phyloP scores from a whole-genome alignment of 768 basidiomycete species.

The Mycena olivaceomarginata region DNA sequence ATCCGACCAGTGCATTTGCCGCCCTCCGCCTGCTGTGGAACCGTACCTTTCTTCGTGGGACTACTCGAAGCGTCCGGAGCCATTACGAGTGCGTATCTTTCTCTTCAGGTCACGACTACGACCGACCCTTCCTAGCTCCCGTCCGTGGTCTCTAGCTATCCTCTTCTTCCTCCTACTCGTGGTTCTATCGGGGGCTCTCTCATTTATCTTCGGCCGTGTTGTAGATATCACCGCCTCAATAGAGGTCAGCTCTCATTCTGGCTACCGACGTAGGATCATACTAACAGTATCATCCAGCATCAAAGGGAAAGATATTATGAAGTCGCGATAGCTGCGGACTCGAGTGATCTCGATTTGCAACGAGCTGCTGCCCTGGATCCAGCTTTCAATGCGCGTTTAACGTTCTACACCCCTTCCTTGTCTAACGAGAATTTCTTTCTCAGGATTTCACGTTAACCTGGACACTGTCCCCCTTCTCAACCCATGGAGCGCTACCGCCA shows the following conservation, averaged over 20 bases:
- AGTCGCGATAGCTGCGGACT: constrained; percentile 57
- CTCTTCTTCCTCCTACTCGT: constrained; percentile 59
- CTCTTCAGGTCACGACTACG: background rate
- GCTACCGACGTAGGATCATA: background rate
- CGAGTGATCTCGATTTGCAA: constrained; percentile 57
- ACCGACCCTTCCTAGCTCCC: constrained; percentile 49
- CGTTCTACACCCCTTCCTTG: background rate
- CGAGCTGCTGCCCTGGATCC: constrained; percentile 50
- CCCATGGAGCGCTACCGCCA: constrained; percentile 56
- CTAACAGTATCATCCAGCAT: constrained; percentile 48
- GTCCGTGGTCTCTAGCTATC: constrained; percentile 61
- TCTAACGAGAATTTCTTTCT: background rate
- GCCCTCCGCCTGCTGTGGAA: constrained; percentile 60
- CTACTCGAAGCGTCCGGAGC: constrained; percentile 53
- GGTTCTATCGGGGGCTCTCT: constrained; percentile 49
- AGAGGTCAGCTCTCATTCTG: constrained; percentile 48
- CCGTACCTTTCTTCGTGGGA: constrained; percentile 55
- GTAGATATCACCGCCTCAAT: constrained; percentile 56
- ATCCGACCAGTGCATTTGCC: constrained; percentile 52
- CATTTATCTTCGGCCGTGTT: constrained; percentile 62
- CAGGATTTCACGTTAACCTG: constrained; percentile 60
- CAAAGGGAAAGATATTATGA: constrained; percentile 58
- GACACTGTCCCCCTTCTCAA: constrained; percentile 62
- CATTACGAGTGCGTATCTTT: constrained; percentile 60
- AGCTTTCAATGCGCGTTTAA: constrained; percentile 53